phyloP scores from a whole-genome alignment of 345 rosid species.

The Linum lewisii region DNA sequence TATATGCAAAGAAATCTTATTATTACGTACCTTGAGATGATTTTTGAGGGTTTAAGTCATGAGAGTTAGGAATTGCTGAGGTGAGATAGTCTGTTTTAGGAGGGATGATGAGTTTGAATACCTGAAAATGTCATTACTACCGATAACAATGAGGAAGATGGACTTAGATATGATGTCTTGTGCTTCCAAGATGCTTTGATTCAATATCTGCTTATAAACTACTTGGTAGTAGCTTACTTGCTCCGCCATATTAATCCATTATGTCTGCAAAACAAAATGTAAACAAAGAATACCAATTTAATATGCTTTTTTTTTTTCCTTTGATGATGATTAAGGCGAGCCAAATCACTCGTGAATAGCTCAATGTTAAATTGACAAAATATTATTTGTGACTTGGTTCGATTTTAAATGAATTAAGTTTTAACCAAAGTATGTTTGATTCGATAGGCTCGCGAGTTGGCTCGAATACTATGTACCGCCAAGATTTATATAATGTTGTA shows the following conservation, averaged over 20 bases:
- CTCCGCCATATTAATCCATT: conserved; percentile 31
- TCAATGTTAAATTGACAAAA: too few relatives aligned
- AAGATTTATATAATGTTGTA: too few relatives aligned
- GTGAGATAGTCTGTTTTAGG: conserved; percentile 26
- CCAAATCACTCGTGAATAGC: too few relatives aligned
- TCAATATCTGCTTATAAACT: conserved; percentile 19
- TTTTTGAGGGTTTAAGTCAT: conserved; percentile 41
- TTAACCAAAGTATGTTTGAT: too few relatives aligned
- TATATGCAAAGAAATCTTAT: too few relatives aligned
- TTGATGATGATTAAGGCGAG: too few relatives aligned
- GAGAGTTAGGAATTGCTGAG: conserved; percentile 23
- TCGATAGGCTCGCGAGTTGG: too few relatives aligned
- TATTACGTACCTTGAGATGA: conserved; percentile 53
- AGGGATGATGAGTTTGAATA: conserved; percentile 34
- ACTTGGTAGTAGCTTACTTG: conserved; percentile 43
- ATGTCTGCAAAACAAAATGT: conserved; percentile 16
- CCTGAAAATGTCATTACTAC: conserved; percentile 59
- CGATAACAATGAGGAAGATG: conserved; percentile 36
- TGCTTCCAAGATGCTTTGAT: conserved; percentile 23
- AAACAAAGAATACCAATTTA: too few relatives aligned
- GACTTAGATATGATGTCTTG: conserved; percentile 38
- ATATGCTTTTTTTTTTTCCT: too few relatives aligned
- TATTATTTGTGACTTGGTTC: too few relatives aligned
- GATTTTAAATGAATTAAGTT: too few relatives aligned
- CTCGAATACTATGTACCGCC: too few relatives aligned